Percentiles rank a stretch among this genome's conserved stretches.
These are phyloP conservation scores for Ramularia endophylla DNA, from an alignment of 2,329 filamentous ascomycete species.

Conservation along the genomic window DNA sequence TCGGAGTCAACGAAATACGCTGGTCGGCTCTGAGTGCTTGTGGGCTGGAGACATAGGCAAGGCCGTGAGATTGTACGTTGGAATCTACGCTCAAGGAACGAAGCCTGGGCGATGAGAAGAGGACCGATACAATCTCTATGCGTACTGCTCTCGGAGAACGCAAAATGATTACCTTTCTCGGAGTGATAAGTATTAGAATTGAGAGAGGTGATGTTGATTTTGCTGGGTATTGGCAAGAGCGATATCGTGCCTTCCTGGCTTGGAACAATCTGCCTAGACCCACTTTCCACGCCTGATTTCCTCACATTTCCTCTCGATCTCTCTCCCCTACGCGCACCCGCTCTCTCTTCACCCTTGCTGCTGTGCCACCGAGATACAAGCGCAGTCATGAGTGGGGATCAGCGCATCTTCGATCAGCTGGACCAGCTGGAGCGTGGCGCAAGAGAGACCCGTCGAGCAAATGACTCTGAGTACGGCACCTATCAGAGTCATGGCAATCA, in stretches of 20 bases:
- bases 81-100: no score
- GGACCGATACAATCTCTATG: no score
- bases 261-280: neutral
- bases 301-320: conserved; percentile 1
- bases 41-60: conserved; percentile 41
- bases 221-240: neutral
- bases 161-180: no score
- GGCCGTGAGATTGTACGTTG: no score
- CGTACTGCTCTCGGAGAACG: no score
- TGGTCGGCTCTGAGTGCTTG: conserved; percentile 60
- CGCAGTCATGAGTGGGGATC: conserved; percentile 18
- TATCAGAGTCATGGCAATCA: conserved; percentile 4
- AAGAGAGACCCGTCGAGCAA: conserved; percentile 6
- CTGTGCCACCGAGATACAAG: no score
- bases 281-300: neutral
- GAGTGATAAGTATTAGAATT: no score
- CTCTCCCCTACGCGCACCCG: no score
- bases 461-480: conserved; percentile 9
- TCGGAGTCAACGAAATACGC: conserved; percentile 57
- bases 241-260: neutral
- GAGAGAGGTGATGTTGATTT: no score
- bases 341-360: no score
- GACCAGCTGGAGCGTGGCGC: conserved; percentile 22
- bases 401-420: conserved; percentile 24
- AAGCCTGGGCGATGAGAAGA: no score